A percentile compares a stretch with the other conserved stretches of the same genome.
phyloP scores from a whole-genome alignment of 768 basidiomycete species.

The Tulasnella sp. region DNA sequence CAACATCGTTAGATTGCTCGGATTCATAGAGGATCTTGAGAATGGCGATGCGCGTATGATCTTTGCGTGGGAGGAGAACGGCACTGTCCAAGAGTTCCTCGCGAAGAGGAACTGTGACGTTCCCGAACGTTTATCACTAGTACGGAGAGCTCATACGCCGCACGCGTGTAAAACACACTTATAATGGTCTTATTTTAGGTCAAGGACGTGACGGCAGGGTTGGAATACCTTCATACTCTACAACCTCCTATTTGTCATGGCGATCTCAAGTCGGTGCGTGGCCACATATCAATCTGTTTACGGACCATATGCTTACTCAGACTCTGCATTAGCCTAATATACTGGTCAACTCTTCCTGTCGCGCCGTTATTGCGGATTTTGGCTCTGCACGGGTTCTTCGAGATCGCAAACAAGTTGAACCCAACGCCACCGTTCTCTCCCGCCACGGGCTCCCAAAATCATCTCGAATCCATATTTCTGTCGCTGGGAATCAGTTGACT shows the following conservation, averaged over 20 bases:
- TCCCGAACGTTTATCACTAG: too few species aligned
- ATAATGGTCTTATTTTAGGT: background rate
- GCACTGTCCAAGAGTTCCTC: too few species aligned
- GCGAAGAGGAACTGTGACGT: too few species aligned
- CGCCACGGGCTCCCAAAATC: background rate
- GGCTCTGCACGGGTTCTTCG: background rate
- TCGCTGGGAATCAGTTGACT: background rate
- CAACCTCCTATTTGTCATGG: conserved; percentile 5
- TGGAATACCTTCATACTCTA: background rate
- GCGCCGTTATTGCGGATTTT: background rate
- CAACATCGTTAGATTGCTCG: too few species aligned
- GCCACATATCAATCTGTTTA: background rate
- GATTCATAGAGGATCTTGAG: too few species aligned
- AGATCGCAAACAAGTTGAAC: background rate
- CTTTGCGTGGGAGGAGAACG: too few species aligned
- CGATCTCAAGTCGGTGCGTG: conserved; percentile 6
- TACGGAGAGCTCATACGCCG: background rate
- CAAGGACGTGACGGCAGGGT: background rate
- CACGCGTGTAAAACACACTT: background rate
- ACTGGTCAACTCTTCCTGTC: background rate
- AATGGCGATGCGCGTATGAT: too few species aligned
- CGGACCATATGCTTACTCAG: background rate
- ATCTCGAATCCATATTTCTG: background rate
- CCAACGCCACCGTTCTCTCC: too few species aligned
- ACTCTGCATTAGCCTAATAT: background rate